phyloP scores from a whole-genome alignment of 495 filamentous ascomycete genomes.

The Aspergillus affinis region DNA sequence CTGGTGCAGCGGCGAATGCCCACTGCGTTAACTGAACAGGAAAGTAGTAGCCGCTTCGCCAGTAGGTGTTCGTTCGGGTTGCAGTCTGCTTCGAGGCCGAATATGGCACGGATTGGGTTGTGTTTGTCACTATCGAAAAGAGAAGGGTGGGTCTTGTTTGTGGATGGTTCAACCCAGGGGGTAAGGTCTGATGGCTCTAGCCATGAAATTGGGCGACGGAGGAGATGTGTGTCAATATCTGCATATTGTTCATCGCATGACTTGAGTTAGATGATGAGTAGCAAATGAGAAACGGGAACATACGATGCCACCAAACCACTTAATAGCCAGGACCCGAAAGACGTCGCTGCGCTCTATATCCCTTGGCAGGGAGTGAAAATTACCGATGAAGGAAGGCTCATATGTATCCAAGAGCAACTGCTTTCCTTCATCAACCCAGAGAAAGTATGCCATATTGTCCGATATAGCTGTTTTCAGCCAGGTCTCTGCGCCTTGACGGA shows the following conservation, averaged over 20 bases:
- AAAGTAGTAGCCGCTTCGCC: slow-evolving; percentile 22
- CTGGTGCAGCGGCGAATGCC: slow-evolving; percentile 19
- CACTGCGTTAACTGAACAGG: slow-evolving; percentile 22
- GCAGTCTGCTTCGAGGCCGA: slow-evolving; percentile 23
- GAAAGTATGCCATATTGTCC: slow-evolving; percentile 16
- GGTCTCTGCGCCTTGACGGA: slow-evolving; percentile 15
- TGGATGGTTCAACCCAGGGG: slow-evolving; percentile 18
- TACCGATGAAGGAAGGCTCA: slow-evolving; percentile 11
- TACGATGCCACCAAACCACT: slow-evolving; percentile 24
- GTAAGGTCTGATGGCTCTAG: slow-evolving; percentile 8
- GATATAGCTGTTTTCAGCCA: slow-evolving; percentile 18
- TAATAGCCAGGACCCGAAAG: slow-evolving; percentile 19
- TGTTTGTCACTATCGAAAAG: slow-evolving; percentile 1
- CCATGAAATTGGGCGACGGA: slow-evolving; percentile 13
- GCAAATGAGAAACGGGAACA: neutral
- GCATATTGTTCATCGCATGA: slow-evolving; percentile 14
- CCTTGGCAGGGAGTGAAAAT: slow-evolving; percentile 13
- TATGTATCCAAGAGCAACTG: neutral
- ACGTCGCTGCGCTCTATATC: slow-evolving; percentile 21
- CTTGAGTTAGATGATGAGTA: neutral
- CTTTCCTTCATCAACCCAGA: slow-evolving; percentile 20
- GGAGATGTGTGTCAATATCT: slow-evolving; percentile 22
- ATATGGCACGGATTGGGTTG: slow-evolving; percentile 12
- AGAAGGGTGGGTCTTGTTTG: neutral
- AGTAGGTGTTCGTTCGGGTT: slow-evolving; percentile 14